phyloP scores from a whole-genome alignment of 495 filamentous ascomycete species.

The Glutinoglossum americanum region DNA sequence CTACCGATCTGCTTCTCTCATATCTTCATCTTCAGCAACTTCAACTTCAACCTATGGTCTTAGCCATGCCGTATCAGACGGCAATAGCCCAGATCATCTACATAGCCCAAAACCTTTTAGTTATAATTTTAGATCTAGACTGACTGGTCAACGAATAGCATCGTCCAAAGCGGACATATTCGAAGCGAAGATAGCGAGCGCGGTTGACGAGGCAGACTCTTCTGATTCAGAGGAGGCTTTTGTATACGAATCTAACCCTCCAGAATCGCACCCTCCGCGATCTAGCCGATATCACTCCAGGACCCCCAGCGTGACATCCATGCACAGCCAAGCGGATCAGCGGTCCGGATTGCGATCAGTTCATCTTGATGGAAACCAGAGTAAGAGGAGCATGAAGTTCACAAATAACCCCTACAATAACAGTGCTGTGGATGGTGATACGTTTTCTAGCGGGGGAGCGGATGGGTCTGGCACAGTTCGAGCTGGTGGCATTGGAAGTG shows the following conservation, averaged over 20 bases:
- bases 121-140: constrained; percentile 6
- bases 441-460: constrained; percentile 22
- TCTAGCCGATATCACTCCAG: constrained; percentile 74
- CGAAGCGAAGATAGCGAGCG: constrained; percentile 85
- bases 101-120: not conserved
- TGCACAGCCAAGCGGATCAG: constrained; percentile 58
- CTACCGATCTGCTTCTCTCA: not conserved
- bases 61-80: constrained; percentile 12
- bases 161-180: constrained; percentile 98
- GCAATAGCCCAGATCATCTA: constrained; percentile 3
- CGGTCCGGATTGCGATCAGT: constrained; percentile 37
- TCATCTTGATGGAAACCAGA: constrained; percentile 42
- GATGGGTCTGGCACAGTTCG: constrained; percentile 37
- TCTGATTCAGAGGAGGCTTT: constrained; percentile 97
- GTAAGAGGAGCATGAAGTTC: constrained; percentile 95
- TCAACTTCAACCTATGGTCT: constrained; percentile 11
- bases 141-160: constrained; percentile 25
- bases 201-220: constrained; percentile 78
- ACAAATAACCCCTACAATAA: constrained; percentile 56
- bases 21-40: constrained; percentile 5
- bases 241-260: constrained; percentile 96
- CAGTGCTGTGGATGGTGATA: constrained; percentile 35
- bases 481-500: constrained; percentile 30
- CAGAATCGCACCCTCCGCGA: constrained; percentile 51
- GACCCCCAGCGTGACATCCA: constrained; percentile 85